Percentiles rank a stretch among this genome's conserved stretches.
These are phyloP conservation scores for Boletellus emodensis DNA, from an alignment of 768 basidiomycete species.

Conservation along the genomic window DNA sequence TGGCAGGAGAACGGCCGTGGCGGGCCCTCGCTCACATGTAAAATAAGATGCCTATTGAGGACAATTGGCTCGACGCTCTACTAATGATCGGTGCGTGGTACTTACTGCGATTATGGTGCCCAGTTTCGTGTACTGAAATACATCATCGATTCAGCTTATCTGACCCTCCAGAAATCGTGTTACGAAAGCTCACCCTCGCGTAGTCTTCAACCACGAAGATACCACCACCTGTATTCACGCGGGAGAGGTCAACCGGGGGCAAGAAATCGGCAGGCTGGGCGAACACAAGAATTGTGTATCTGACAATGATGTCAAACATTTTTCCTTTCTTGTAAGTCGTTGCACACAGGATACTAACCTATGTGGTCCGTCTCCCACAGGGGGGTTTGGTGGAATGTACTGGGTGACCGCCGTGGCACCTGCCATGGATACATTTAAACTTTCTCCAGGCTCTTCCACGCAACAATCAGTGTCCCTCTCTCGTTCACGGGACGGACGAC, in stretches of 20 bases:
- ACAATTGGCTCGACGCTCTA: slow-evolving; percentile 3
- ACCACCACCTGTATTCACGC: slow-evolving; percentile 47
- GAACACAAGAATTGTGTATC: slow-evolving; percentile 68
- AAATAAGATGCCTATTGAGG: slow-evolving; percentile 59
- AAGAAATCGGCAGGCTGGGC: slow-evolving; percentile 59
- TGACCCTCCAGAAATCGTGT: background rate
- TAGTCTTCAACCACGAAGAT: slow-evolving; percentile 57
- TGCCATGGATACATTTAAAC: slow-evolving; percentile 38
- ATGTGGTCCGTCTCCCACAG: slow-evolving; percentile 68
- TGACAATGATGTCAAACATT: slow-evolving; percentile 22
- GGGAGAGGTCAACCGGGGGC: slow-evolving; percentile 54
- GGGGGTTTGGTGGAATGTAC: slow-evolving; percentile 71
- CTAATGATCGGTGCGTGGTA: slow-evolving; percentile 6
- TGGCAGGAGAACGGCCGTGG: slow-evolving; percentile 46
- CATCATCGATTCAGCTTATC: background rate
- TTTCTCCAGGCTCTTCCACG: slow-evolving; percentile 15
- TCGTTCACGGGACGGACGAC: slow-evolving; percentile 5
- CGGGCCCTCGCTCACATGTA: slow-evolving; percentile 64
- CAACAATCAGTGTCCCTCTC: background rate
- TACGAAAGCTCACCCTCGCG: slow-evolving; percentile 38
- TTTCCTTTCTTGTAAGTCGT: background rate
- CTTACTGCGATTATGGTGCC: slow-evolving; percentile 59
- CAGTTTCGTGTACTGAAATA: slow-evolving; percentile 46
- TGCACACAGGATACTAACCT: slow-evolving; percentile 41
- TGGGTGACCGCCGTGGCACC: slow-evolving; percentile 51